A percentile compares a stretch with the other conserved stretches of the same genome.
phyloP scores from a whole-genome alignment of 2,329 filamentous ascomycete genomes.

The Colletotrichum paranaense region DNA sequence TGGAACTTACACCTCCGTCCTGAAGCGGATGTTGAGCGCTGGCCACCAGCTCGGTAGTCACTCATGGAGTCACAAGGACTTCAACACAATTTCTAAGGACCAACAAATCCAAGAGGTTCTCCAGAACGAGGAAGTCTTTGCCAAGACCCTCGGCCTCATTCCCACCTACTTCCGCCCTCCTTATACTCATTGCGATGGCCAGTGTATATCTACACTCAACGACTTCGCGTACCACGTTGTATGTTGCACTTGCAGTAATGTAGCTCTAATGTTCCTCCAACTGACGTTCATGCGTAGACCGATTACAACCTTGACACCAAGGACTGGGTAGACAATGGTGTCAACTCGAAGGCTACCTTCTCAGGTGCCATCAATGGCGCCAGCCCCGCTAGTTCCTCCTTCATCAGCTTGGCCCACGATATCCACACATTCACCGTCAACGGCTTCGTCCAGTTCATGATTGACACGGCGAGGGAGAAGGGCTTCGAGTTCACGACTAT shows the following conservation, averaged over 20 bases:
- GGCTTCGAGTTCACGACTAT: constrained; percentile 57
- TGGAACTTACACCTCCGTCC: constrained; percentile 50
- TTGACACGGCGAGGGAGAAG: constrained; percentile 49
- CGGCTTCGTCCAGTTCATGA: constrained; percentile 57
- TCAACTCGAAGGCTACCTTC: constrained; percentile 41
- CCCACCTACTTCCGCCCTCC: constrained; percentile 61
- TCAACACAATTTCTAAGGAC: constrained; percentile 47
- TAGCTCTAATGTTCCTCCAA: neutral
- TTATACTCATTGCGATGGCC: constrained; percentile 43
- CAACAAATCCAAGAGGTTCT: constrained; percentile 53
- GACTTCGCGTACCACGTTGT: constrained; percentile 49
- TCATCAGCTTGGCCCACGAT: constrained; percentile 52
- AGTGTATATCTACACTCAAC: constrained; percentile 40
- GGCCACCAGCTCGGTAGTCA: constrained; percentile 62
- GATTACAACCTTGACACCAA: constrained; percentile 47
- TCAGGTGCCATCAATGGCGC: constrained; percentile 40
- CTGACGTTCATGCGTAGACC: constrained; percentile 30
- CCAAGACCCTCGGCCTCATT: constrained; percentile 54
- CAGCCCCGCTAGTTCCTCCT: constrained; percentile 37
- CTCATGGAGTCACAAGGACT: constrained; percentile 59
- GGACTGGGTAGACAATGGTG: constrained; percentile 45
- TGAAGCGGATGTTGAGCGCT: constrained; percentile 55
- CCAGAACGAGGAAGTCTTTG: constrained; percentile 57
- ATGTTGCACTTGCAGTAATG: neutral
- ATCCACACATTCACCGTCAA: constrained; percentile 57